A percentile compares a stretch with the other conserved stretches of the same genome.
phyloP scores from a whole-genome alignment of 2,329 filamentous ascomycete genomes.

The Ceratocystiopsis sp. region DNA sequence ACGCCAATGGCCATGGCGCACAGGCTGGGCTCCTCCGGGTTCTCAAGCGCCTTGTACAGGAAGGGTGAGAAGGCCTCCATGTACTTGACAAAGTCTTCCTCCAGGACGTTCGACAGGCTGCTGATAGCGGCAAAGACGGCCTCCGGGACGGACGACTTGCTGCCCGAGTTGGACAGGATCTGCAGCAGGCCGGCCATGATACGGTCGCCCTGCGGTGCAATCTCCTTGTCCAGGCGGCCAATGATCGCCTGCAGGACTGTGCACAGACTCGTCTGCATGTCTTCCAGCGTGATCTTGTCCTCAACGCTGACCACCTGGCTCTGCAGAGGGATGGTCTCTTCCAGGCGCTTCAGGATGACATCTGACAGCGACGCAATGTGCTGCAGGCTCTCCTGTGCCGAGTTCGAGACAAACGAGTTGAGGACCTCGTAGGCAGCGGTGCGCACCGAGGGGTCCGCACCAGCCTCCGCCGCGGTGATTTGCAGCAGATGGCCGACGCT shows the following conservation, averaged over 20 bases:
- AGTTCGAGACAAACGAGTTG: conserved; percentile 82
- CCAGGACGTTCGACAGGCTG: conserved; percentile 76
- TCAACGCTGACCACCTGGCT: conserved; percentile 91
- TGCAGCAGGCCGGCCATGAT: conserved; percentile 85
- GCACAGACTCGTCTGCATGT: conserved; percentile 92
- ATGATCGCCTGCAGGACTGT: conserved; percentile 87
- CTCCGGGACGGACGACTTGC: conserved; percentile 89
- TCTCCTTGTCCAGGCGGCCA: conserved; percentile 77
- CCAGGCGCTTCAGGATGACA: conserved; percentile 77
- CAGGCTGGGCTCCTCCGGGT: conserved; percentile 85
- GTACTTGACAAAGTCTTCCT: conserved; percentile 89
- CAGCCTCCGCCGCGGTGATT: conserved; percentile 57
- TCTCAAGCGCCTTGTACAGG: conserved; percentile 83
- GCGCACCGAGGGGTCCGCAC: conserved; percentile 67
- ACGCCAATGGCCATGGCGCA: conserved; percentile 96
- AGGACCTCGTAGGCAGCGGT: conserved; percentile 96
- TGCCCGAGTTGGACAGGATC: conserved; percentile 57
- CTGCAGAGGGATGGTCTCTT: conserved; percentile 79
- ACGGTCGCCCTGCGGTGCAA: conserved; percentile 74
- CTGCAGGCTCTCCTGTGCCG: conserved; percentile 68
- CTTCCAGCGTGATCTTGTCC: conserved; percentile 86
- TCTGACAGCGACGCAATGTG: conserved; percentile 70
- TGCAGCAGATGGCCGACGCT: conserved; percentile 73
- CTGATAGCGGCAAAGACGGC: conserved; percentile 85
- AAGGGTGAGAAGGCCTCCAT: conserved; percentile 91